These are phyloP conservation scores for Austroboletus novae-zelandiae DNA, from an alignment of 1,284 basidiomycete genomes.

Conservation along the genomic window DNA sequence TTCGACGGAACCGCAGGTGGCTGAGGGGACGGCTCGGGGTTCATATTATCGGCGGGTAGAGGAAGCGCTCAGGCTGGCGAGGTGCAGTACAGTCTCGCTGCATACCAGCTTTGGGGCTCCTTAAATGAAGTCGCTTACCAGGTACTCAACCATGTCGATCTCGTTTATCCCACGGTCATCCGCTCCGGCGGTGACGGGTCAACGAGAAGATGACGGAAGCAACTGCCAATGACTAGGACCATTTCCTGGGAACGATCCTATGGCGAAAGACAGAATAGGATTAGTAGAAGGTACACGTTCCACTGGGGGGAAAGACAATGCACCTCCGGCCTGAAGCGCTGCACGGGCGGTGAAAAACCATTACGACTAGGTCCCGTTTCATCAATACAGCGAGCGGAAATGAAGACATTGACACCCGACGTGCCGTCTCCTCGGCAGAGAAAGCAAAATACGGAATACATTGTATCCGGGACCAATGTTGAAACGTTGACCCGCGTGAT, in stretches of 20 bases:
- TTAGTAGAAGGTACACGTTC: too few species aligned
- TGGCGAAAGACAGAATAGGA: too few species aligned
- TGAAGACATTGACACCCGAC: too few species aligned
- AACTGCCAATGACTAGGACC: not conserved
- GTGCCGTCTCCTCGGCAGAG: too few species aligned
- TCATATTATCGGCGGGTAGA: conserved; percentile 11
- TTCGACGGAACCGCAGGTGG: not conserved
- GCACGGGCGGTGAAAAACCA: too few species aligned
- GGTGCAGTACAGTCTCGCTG: not conserved
- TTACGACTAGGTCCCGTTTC: too few species aligned
- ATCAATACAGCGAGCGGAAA: too few species aligned
- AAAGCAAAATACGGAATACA: too few species aligned
- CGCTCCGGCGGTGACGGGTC: not conserved
- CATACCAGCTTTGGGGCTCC: not conserved
- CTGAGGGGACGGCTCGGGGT: conserved; percentile 3
- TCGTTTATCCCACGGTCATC: not conserved
- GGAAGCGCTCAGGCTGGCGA: not conserved
- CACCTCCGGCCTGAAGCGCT: too few species aligned
- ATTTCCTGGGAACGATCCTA: not conserved
- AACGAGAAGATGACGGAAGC: not conserved
- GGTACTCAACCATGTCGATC: not conserved
- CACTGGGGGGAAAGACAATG: too few species aligned
- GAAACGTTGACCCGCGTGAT: too few species aligned
- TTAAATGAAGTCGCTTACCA: not conserved
- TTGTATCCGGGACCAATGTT: too few species aligned